Conservation (phyloP, 805 yeast species). For the Hanseniaspora lachancei region DNA sequence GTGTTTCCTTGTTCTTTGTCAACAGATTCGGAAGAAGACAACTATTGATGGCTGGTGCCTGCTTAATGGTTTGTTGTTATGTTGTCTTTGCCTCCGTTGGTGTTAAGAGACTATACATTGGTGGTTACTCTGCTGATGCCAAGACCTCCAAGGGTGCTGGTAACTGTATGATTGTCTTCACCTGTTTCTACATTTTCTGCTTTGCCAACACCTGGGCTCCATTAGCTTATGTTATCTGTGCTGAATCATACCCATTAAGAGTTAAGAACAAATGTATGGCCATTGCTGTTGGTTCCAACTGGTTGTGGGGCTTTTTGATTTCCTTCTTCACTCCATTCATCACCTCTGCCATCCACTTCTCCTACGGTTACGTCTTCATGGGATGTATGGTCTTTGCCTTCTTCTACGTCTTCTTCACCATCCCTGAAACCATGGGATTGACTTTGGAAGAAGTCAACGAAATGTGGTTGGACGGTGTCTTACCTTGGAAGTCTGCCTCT, state of each 20-base stretch:
- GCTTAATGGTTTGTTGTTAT: constrained; percentile 33
- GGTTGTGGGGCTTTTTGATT: constrained; percentile 53
- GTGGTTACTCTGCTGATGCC: constrained; percentile 25
- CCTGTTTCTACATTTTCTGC: constrained; percentile 44
- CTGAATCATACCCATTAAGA: constrained; percentile 58
- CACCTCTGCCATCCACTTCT: constrained; percentile 51
- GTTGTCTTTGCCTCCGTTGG: constrained; percentile 45
- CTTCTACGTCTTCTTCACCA: constrained; percentile 58
- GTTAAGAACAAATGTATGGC: constrained; percentile 44
- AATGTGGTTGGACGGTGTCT: constrained; percentile 34
- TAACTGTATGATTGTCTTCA: constrained; percentile 29
- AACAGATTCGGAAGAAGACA: constrained; percentile 40
- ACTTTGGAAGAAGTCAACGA: constrained; percentile 73
- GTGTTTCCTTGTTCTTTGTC: constrained; percentile 35
- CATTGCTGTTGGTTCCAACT: constrained; percentile 47
- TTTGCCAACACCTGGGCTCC: constrained; percentile 66
- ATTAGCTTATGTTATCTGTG: constrained; percentile 44
- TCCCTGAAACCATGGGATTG: constrained; percentile 71
- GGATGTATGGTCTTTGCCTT: constrained; percentile 48
- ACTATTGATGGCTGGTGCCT: constrained; percentile 34
- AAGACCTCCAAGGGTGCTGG: constrained; percentile 22
- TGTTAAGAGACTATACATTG: constrained; percentile 30
- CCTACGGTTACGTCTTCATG: constrained; percentile 53
- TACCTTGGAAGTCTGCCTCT: constrained; percentile 36
- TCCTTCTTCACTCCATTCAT: constrained; percentile 66